These are phyloP conservation scores for Pichia sp. DNA, from an alignment of 1,139 yeast genomes.

Conservation along the genomic window DNA sequence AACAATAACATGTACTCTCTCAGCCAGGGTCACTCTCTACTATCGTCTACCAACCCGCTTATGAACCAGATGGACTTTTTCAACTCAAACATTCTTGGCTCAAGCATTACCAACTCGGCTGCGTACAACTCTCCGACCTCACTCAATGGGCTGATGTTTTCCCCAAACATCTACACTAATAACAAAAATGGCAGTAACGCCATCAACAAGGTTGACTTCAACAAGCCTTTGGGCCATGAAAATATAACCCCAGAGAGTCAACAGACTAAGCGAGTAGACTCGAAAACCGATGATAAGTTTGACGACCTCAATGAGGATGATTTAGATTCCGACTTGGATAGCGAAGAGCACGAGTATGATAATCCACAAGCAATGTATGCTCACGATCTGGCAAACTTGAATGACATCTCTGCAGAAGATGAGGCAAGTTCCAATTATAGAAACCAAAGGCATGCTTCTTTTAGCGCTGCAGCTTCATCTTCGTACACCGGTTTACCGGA, in stretches of 20 bases:
- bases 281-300: background rate
- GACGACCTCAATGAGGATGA: conserved; percentile 8
- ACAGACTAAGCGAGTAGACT: background rate
- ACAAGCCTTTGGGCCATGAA: conserved; percentile 14
- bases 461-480: conserved; percentile 71
- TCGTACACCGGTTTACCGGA: conserved; percentile 51
- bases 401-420: background rate
- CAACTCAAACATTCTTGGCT: conserved; percentile 10
- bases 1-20: background rate
- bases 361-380: conserved; percentile 13
- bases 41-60: background rate
- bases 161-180: conserved; percentile 8
- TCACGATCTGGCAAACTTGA: conserved; percentile 6
- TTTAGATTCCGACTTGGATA: conserved; percentile 20
- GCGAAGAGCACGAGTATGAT: conserved; percentile 11
- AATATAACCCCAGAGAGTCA: conserved; percentile 17
- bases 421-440: conserved; percentile 20
- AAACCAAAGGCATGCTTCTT: conserved; percentile 62
- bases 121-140: conserved; percentile 16
- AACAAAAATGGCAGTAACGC: conserved; percentile 8
- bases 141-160: conserved; percentile 13
- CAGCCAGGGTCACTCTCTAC: background rate
- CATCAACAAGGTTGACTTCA: background rate
- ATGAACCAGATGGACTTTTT: conserved; percentile 11
- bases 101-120: conserved; percentile 5